Base-by-base conservation (phyloP, 176 grass and related monocot genomes). In the Carex cristatella region DNA sequence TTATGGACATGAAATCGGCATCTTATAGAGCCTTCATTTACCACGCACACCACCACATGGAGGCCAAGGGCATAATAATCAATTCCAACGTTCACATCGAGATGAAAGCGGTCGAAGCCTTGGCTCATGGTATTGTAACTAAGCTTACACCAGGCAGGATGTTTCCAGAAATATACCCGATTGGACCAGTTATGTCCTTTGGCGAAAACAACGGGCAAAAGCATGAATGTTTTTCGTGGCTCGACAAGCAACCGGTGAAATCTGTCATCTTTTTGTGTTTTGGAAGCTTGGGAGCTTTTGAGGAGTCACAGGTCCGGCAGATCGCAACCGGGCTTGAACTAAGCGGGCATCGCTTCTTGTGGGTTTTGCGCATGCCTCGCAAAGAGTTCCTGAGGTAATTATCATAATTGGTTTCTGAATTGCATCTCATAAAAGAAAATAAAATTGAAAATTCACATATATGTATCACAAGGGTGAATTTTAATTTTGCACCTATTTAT, bases 31-130 rank as follows among this genome's bases (percentile, higher is more conserved):
- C 60, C 55, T 59, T 70, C 31, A 35, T 73, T 33, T 90, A 90
- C 72, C 88, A 87, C 71, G 54, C 69, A 0, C 71, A 28, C 2
- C 85, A 80, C 12, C 84, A 63, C 85, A 49, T 42, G 28, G 88
- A 90, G 61, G 81, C 88, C 30, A 87, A 66, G 56, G 88, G 85
- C 28, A 3, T 90, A 14, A 87, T 90, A 49, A 18, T 90, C 28
- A 90, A 90, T 86, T 81, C 88, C 15, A 65, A 82, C 56, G 12
- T 72, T 40, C 56, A 79, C 56, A 57, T 87, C 23, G 88, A 90
- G 40, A 10, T 1, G 1, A 40, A 59, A 10, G 56, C 79, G 0
- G 38, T 90, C 10, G 3, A 82, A 18, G 85, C 85, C 8, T 79
- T 90, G 57, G 49, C 14, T 10, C 48, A 86, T 18, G 85, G 80